Evolutionary conservation across 2,329 filamentous ascomycete genomes (phyloP), one percentile per base, ranked within the genome.

Genomic region (Pyrenophora graminea): DNA sequence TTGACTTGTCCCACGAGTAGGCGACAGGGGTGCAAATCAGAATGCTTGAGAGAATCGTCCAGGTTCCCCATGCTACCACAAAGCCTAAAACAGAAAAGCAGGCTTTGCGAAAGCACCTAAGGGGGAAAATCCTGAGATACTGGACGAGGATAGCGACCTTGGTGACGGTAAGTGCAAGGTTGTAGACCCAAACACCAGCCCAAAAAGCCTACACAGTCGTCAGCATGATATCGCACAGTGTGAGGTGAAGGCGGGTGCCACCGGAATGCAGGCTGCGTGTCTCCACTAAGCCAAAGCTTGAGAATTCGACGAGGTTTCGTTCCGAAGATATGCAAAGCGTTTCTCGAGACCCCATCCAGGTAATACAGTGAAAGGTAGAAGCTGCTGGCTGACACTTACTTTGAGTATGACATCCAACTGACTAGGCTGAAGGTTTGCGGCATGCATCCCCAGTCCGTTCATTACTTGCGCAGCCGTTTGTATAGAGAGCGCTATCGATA

Each of bases 81-180:
- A 73, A 27, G 15, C 55, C 60, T 25, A 73, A 49, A n/a, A 70
- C 30, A 32, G 59, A 51, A 38, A 51, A 64, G 58, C 70, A 72
- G 10, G 54, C 52, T 33, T 61, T 58, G 6, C 63, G 68, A 31
- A 69, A 71, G 43, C 61, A 55, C 31, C 50, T 59, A 2, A 54
- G 55, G 4, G 66, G 60, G 40, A 72, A 72, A 9, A 73, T 66
- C 3, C 62, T 64, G 12, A 69, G 55, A 30, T 69, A 70, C 18
- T 72, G 69, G 9, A 68, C 49, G 23, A 73, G 55, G 32, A 72
- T 68, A 2, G 68, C 67, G 2, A 71, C 44, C 42, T 71, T 72
- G n/a, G 59, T 70, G 25, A 60, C 53, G 3, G 62, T 66, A 15
- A 73, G 59, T 8, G 62, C 46, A n/a, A 72, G 58, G 41, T 63